Percentiles rank a stretch among this genome's conserved stretches.
Evolutionary conservation across 2,329 filamentous ascomycete species (phyloP).

Genomic region (Fusarium siculi): DNA sequence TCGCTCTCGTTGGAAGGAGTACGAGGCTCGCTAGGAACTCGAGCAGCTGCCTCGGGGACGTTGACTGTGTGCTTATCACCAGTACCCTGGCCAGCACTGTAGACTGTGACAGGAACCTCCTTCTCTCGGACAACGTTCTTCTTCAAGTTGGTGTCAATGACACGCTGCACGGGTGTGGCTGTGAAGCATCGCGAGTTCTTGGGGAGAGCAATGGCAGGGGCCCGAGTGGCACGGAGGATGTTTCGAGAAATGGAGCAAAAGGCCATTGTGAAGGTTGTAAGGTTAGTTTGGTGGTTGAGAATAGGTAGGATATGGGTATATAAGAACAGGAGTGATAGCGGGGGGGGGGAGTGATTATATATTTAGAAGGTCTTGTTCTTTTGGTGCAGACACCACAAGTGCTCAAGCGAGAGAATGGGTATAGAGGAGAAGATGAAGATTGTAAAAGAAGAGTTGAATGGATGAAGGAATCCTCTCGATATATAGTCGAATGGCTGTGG

Average conservation of each 20-base stretch:
- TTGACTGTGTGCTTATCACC: constrained; percentile 66
- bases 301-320: constrained; percentile 1
- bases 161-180: constrained; percentile 44
- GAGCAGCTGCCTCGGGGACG: constrained; percentile 56
- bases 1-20: constrained; percentile 57
- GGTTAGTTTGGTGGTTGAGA: constrained; percentile 4
- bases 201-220: constrained; percentile 42
- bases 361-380: constrained; percentile 4
- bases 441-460: constrained; percentile 13
- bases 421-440: constrained; percentile 11
- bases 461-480: constrained; percentile 36
- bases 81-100: constrained; percentile 57
- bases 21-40: constrained; percentile 55
- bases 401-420: constrained; percentile 11
- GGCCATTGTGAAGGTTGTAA: constrained; percentile 47
- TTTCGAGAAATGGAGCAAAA: constrained; percentile 47
- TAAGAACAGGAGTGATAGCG: background rate
- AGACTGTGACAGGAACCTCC: constrained; percentile 67
- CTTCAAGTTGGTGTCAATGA: constrained; percentile 56
- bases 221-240: constrained; percentile 49
- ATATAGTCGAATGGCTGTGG: constrained; percentile 38
- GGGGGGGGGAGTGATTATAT: constrained; percentile 14
- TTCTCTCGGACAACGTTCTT: constrained; percentile 66
- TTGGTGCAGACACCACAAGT: background rate
- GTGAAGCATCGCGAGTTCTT: constrained; percentile 49